Evolutionary conservation across 768 basidiomycete species (phyloP), one percentile per base, ranked within the genome.

Genomic region (Candolleomyces efflorescens): DNA sequence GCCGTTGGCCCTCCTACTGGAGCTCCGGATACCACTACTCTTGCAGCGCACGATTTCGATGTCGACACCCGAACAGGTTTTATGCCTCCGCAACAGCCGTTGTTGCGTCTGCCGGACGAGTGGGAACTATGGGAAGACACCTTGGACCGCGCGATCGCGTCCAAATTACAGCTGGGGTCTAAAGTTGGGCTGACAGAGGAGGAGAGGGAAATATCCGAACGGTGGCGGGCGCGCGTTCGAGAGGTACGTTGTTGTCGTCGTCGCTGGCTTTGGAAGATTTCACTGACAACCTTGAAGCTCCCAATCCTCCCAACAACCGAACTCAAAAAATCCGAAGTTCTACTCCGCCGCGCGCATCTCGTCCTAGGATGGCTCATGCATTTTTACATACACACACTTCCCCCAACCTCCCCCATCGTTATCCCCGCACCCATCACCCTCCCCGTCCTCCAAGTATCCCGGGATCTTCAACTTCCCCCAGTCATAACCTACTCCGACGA

Each of bases 31-130:
- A 73, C 70, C 41, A 67, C 69, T 24, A 87, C 89, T 12, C 82
- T 90, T 58, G 87, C 89, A 1, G 86, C 88, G 3, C 88, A 90
- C 62, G 90, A 90, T 76, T 97, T 91, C 77, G 92, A 96, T 67
- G 91, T 97, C 63, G 92, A 93, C 65, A 89, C 87, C 2, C 78
- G 87, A n/a, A 92, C 92, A 0, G 94, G 94, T 0, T 96, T 97
- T 67, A 86, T 96, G 83, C 92, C 94, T 0, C 89, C 89, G 0
- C 78, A 85, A 27, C 78, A 82, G 0, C 92, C 93, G 0, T 66
- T 87, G 0, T 64, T 68, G n/a, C 79, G 86, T 10, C 77, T 94
- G 0, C 81, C 84, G 74, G 77, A 76, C 22, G 69, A 73, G 36
- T 96, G 90, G 49, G 13, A 48, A 18, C n/a, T 6, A 9, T 70